Percentiles rank a stretch among this genome's conserved stretches.
These are phyloP conservation scores for Xylaria multiplex DNA, from an alignment of 2,329 filamentous ascomycete genomes.

Conservation along the genomic window DNA sequence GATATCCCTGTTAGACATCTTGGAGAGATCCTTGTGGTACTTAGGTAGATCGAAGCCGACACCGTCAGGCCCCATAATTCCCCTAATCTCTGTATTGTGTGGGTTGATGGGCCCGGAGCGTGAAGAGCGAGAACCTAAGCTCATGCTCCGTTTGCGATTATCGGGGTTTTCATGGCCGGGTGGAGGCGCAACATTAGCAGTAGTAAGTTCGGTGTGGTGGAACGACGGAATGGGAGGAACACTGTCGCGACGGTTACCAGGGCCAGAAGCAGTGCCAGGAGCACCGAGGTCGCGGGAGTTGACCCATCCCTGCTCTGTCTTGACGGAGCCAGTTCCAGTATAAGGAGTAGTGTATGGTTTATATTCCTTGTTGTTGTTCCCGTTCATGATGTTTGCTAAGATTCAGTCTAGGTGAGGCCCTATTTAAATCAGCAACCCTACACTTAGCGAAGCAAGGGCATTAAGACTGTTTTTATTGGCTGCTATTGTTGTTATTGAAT, in stretches of 20 bases:
- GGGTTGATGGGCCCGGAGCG: slow-evolving; percentile 55
- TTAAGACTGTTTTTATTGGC: too few relatives aligned
- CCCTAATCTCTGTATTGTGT: slow-evolving; percentile 55
- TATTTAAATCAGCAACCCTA: slow-evolving; percentile 1
- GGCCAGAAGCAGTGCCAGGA: slow-evolving; percentile 30
- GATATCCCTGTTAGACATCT: slow-evolving; percentile 32
- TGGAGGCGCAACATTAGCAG: slow-evolving; percentile 28
- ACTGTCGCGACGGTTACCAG: slow-evolving; percentile 33
- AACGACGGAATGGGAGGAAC: slow-evolving; percentile 29
- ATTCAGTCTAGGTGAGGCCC: not conserved
- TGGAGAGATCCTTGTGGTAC: slow-evolving; percentile 28
- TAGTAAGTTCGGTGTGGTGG: slow-evolving; percentile 30
- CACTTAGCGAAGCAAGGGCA: not conserved
- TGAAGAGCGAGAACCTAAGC: slow-evolving; percentile 29
- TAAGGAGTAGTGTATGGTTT: slow-evolving; percentile 46
- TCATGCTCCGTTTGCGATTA: slow-evolving; percentile 13
- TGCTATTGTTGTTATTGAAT: too few relatives aligned
- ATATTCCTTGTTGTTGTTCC: slow-evolving; percentile 30
- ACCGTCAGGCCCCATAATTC: slow-evolving; percentile 50
- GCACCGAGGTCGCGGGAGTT: slow-evolving; percentile 37
- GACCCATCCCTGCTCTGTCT: slow-evolving; percentile 38
- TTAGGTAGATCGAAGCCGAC: slow-evolving; percentile 34
- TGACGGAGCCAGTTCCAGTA: slow-evolving; percentile 42
- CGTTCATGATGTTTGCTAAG: slow-evolving; percentile 20
- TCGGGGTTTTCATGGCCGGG: slow-evolving; percentile 8